Evolutionary conservation across 331 rosid species (phyloP), one percentile per base, ranked within the genome.

Genomic region (Spiraea crenata): DNA sequence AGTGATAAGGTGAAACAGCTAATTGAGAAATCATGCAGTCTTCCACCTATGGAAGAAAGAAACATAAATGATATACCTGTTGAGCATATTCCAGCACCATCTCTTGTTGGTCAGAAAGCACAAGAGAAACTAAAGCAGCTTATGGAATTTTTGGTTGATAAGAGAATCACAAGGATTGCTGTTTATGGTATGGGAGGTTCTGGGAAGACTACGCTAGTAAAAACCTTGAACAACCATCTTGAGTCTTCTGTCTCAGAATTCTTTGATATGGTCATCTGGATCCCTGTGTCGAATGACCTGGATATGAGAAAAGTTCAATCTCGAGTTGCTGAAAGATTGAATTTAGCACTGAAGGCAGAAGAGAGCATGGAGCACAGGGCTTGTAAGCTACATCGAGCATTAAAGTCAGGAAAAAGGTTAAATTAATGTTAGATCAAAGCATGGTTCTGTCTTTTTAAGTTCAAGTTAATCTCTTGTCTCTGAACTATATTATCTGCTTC

Each of bases 111-210:
- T 39, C 70, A 51, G 31, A 51, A 73, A 41, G 76, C 70, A 10
- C 62, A 44, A 44, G 62, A 63, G 70, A 62, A 14, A 45, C 40
- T 73, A 4, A 44, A 51, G 55, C 76, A 63, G 62, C 63, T 51
- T 9, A 63, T 70, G 81, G 41, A 17, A 38, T 17, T 55, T 44
- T 57, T 76, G 46, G 39, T 17, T 37, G 76, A 63, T n/a, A 20
- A 63, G 46, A 16, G n/a, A 5, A 31, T 63, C 20, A 17, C 16
- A 7, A 76, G 54, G 54, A 63, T 70, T 70, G 60, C 61, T 55
- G 68, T 76, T 31, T 76, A 55, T 62, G 76, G 76, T 25, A 55
- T 63, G 72, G 76, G 76, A 25, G 76, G 76, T 14, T 52, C 74
- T 9, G 76, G 76, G 61, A 76, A 76, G 34, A 70, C 76, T 63